A percentile compares a stretch with the other conserved stretches of the same genome.
phyloP scores from a whole-genome alignment of 345 rosid species.

The Populus nigra region DNA sequence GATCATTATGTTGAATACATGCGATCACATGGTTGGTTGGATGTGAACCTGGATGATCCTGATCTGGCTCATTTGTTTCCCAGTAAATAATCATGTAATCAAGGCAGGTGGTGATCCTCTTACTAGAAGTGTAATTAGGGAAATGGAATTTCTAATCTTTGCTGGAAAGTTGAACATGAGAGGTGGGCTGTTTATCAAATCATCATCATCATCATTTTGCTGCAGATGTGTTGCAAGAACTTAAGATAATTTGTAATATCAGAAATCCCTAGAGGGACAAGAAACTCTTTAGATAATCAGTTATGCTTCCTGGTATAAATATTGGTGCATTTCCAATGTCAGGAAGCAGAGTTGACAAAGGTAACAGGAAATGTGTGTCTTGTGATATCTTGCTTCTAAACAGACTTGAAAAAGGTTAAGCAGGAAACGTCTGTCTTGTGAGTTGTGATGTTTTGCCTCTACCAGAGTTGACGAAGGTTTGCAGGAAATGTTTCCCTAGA shows the following conservation, averaged over 20 bases:
- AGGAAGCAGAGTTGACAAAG: no score
- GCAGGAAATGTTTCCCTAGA: not conserved
- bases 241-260: not conserved
- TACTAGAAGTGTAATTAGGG: not conserved
- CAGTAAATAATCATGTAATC: constrained; percentile 25
- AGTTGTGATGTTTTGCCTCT: not conserved
- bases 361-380: not conserved
- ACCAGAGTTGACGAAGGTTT: not conserved
- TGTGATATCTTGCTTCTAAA: not conserved
- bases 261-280: not conserved
- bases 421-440: not conserved
- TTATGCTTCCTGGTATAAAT: not conserved
- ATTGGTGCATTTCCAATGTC: not conserved
- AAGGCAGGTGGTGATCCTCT: not conserved
- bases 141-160: not conserved
- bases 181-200: not conserved
- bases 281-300: not conserved
- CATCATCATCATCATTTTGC: not conserved
- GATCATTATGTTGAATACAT: constrained; percentile 65
- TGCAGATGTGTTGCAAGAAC: not conserved
- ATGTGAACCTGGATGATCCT: constrained; percentile 72
- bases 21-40: constrained; percentile 63
- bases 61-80: constrained; percentile 62
- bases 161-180: not conserved
- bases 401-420: no score